Percentiles rank a stretch among this genome's conserved stretches.
Conservation (phyloP, 2,329 filamentous ascomycete species). For the Pseudogymnoascus sp. region DNA sequence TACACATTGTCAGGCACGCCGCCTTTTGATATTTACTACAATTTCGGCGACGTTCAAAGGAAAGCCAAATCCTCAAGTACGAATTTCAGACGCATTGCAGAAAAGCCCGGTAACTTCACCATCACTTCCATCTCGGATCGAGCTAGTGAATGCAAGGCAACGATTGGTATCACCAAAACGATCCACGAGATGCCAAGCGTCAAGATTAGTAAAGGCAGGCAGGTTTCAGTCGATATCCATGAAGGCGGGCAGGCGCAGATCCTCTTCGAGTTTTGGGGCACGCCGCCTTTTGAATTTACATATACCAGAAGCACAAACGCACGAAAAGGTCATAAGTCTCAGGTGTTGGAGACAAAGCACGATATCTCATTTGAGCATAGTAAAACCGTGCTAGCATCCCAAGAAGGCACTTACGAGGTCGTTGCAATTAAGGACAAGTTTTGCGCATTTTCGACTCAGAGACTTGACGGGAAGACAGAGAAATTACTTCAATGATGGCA, state of each 20-base stretch:
- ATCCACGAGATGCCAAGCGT: constrained; percentile 93
- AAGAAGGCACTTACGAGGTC: constrained; percentile 96
- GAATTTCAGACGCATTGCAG: constrained; percentile 86
- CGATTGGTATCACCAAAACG: constrained; percentile 67
- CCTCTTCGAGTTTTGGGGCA: constrained; percentile 89
- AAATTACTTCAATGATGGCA: constrained; percentile 19
- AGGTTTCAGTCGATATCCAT: constrained; percentile 83
- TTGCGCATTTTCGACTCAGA: constrained; percentile 78
- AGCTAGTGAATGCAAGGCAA: constrained; percentile 78
- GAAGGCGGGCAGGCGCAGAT: constrained; percentile 93
- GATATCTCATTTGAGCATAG: constrained; percentile 75
- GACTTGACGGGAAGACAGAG: constrained; percentile 43
- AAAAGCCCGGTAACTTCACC: constrained; percentile 79
- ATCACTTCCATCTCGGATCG: constrained; percentile 84
- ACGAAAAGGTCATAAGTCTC: constrained; percentile 65
- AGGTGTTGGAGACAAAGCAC: constrained; percentile 83
- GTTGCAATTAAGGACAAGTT: constrained; percentile 90
- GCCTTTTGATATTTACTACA: constrained; percentile 90
- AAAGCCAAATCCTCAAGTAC: constrained; percentile 74
- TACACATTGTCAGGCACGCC: constrained; percentile 86
- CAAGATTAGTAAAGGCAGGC: constrained; percentile 75
- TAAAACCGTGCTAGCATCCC: constrained; percentile 75
- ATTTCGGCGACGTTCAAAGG: constrained; percentile 69
- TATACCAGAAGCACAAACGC: constrained; percentile 88
- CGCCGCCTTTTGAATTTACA: constrained; percentile 94